A percentile compares a stretch with the other conserved stretches of the same genome.
phyloP scores from a whole-genome alignment of 2,329 filamentous ascomycete species.

The Basipetospora chlamydospora region DNA sequence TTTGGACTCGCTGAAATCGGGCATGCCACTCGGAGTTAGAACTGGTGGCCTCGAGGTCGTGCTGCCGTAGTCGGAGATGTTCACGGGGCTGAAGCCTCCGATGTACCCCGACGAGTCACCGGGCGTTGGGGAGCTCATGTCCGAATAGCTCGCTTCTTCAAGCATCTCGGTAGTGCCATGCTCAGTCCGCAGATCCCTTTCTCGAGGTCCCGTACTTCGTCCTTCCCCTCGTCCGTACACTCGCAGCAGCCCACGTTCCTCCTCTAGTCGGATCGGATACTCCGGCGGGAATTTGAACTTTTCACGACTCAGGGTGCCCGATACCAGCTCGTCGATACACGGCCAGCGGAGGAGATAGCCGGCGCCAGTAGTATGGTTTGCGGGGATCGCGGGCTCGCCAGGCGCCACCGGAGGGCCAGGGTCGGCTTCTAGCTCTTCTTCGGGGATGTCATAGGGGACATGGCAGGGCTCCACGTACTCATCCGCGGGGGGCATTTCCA shows the following conservation, averaged over 20 bases:
- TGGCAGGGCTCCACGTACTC: slow-evolving; percentile 2
- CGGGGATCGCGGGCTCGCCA: slow-evolving; percentile 57
- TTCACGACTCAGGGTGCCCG: slow-evolving; percentile 28
- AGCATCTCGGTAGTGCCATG: slow-evolving; percentile 25
- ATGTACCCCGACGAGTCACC: slow-evolving; percentile 45
- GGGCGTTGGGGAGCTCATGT: slow-evolving; percentile 38
- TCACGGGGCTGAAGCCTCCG: slow-evolving; percentile 30
- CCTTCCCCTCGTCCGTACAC: slow-evolving; percentile 68
- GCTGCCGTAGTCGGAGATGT: slow-evolving; percentile 17
- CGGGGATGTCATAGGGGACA: slow-evolving; percentile 20
- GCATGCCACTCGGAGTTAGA: slow-evolving; percentile 27
- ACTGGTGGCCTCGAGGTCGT: slow-evolving; percentile 22
- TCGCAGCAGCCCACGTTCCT: slow-evolving; percentile 57
- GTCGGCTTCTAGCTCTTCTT: slow-evolving; percentile 35
- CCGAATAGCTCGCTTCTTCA: slow-evolving; percentile 31
- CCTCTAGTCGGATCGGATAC: slow-evolving; percentile 66
- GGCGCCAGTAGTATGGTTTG: slow-evolving; percentile 81
- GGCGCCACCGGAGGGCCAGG: slow-evolving; percentile 35
- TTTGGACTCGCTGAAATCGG: slow-evolving; percentile 35
- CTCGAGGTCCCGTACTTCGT: slow-evolving; percentile 16
- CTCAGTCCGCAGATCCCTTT: slow-evolving; percentile 13
- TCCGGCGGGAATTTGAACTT: slow-evolving; percentile 44
- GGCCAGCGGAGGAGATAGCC: slow-evolving; percentile 65
- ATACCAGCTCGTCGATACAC: slow-evolving; percentile 51
- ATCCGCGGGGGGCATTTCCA: neutral